Base-by-base conservation (phyloP, 768 basidiomycete species). In the Termitomyces sp. region DNA sequence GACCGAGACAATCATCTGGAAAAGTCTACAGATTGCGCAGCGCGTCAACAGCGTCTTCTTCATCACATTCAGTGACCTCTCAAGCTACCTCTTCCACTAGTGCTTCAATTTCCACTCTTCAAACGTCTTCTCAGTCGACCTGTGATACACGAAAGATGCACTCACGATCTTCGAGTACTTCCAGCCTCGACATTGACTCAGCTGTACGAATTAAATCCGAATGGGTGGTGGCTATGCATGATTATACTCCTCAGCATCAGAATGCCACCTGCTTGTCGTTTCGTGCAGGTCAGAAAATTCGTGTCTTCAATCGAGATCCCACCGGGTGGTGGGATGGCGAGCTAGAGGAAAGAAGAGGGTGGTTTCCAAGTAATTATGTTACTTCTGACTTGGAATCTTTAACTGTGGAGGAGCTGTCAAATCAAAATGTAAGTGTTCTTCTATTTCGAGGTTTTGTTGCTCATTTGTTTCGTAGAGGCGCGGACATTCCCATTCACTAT, bases 321-420 rank as follows among this genome's bases (percentile, higher is more conserved):
- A 91, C 87, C 63, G 97, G 97, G 0, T 98, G 97, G 97, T 98
- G 96, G 96, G 95, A 99, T 67, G 97, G 97, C 10, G 94, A 98
- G 72, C 70, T 96, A 17, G 90, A 93, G 35, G 90, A 86, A 2
- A 75, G 86, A 59, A 77, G 95, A 64, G 97, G 97, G 12, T 99
- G 97, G 97, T 98, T 98, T 72, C 97, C 97, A 19, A 95, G 92
- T 66, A 99, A 98, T 73, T 98, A 97, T 73, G 90, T 92, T 61
- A 87, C 85, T 62, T 74, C 81, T 16, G 86, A 88, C 62, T 75
- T 81, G 50, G 78, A 78, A 51, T 77, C 83, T 38, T 66, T 87
- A 58, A 79, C 78, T 5, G 82, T 74, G 59, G 86, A 88, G 65
- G 81, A 86, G 57, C 73, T 82, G 21, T 71, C 81, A 57, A 68